A percentile compares a stretch with the other conserved stretches of the same genome.
Conservation (phyloP, 345 rosid species). For the Bruguiera gymnorhiza region DNA sequence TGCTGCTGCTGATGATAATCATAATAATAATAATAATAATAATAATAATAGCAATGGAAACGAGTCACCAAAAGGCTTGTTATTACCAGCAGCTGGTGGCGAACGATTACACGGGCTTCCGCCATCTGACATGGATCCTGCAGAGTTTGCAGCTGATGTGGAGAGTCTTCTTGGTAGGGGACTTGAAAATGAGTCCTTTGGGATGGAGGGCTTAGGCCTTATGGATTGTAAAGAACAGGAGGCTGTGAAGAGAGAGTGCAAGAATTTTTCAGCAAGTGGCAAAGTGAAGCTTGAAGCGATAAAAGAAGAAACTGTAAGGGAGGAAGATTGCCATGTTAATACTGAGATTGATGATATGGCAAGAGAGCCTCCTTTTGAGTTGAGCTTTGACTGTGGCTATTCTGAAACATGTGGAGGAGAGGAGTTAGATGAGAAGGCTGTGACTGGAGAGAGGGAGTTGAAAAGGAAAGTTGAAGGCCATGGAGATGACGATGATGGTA, state of each 20-base stretch:
- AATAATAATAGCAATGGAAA: constrained; percentile 1
- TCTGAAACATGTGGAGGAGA: constrained; percentile 44
- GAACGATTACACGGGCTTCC: constrained; percentile 46
- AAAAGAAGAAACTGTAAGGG: constrained; percentile 12
- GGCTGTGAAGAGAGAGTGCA: constrained; percentile 8
- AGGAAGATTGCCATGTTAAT: constrained; percentile 17
- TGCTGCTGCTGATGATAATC: not conserved
- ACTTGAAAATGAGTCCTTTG: constrained; percentile 56
- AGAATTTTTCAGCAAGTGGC: constrained; percentile 9
- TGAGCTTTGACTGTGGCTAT: constrained; percentile 65
- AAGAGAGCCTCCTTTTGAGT: constrained; percentile 52
- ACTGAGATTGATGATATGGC: constrained; percentile 28
- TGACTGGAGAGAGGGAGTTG: constrained; percentile 10
- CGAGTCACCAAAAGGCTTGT: constrained; percentile 19
- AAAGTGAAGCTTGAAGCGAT: constrained; percentile 45
- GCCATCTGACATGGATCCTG: constrained; percentile 81
- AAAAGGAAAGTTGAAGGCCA: constrained; percentile 1
- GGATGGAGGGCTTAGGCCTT: constrained; percentile 74
- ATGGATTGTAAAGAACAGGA: constrained; percentile 34
- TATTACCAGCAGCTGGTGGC: not conserved
- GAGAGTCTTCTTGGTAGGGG: constrained; percentile 79
- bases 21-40: not conserved
- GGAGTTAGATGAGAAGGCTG: constrained; percentile 46
- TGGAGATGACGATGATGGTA: constrained; percentile 20
- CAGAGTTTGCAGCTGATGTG: constrained; percentile 83